Conservation (phyloP, 805 yeast species). For the Starmerella apicola region DNA sequence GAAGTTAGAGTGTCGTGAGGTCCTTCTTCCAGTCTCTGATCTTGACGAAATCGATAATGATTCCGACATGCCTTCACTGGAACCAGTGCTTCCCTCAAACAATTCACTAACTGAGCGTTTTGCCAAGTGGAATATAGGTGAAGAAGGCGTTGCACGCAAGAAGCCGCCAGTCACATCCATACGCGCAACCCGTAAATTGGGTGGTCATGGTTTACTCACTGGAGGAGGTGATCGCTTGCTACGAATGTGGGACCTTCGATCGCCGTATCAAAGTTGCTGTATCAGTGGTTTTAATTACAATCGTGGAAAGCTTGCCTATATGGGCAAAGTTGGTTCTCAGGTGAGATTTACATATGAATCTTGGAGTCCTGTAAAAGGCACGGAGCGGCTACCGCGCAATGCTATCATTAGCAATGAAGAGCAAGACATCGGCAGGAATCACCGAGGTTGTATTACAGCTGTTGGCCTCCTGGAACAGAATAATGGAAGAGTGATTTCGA, state of each 20-base stretch:
- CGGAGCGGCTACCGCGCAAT: constrained; percentile 28
- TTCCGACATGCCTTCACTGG: constrained; percentile 17
- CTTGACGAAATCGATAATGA: constrained; percentile 8
- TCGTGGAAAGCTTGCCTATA: constrained; percentile 24
- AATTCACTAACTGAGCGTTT: constrained; percentile 14
- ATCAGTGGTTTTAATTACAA: constrained; percentile 27
- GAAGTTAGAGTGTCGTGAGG: constrained; percentile 42
- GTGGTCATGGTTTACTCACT: constrained; percentile 17
- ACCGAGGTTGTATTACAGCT: constrained; percentile 36
- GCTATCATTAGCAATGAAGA: constrained; percentile 35
- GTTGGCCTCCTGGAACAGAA: constrained; percentile 30
- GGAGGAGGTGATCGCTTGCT: constrained; percentile 26
- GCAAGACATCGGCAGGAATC: constrained; percentile 33
- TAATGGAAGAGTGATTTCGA: constrained; percentile 36
- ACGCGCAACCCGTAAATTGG: constrained; percentile 1
- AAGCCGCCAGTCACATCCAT: constrained; percentile 10
- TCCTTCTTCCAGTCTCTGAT: constrained; percentile 18
- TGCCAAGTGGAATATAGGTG: constrained; percentile 20
- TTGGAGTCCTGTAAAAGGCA: constrained; percentile 12
- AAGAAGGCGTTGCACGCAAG: constrained; percentile 7
- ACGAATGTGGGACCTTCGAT: constrained; percentile 29
- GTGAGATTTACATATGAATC: constrained; percentile 34
- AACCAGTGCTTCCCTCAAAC: constrained; percentile 18
- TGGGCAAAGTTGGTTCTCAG: constrained; percentile 25
- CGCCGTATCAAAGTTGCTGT: constrained; percentile 25